Evolutionary conservation across 2,329 filamentous ascomycete genomes (phyloP), one percentile per base, ranked within the genome.

Genomic region (Ophiosphaerella korrae): DNA sequence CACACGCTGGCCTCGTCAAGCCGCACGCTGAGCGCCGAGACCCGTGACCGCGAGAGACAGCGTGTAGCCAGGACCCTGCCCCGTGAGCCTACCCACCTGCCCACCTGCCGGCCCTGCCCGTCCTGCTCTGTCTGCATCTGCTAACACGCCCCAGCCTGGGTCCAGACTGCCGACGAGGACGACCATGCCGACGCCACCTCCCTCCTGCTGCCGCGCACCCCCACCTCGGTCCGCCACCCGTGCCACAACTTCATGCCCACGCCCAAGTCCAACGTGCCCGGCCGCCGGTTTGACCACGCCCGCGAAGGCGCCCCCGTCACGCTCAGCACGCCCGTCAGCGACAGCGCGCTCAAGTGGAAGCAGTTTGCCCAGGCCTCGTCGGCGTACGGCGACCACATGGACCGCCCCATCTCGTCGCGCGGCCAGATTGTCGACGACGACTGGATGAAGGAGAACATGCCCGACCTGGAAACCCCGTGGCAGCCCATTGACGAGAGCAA

Each of bases 401-500:
- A 50, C 63, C 67, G 52, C 39, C 66, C 63, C 21, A 45, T 61
- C 18, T 62, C 64, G 3, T 67, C 68, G 12, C 58, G 68, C 38
- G 70, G 66, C 55, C 72, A 66, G 57, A 66, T 75, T 12, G 69
- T 75, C 24, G 63, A 74, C 51, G 71, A 74, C 46, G 72, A 73
- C 34, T 81, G 79, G 79, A 76, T 80, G 70, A 72, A 74, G 50
- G 73, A 77, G 59, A 78, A 81, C 63, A 71, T 80, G 67, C 73
- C 77, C 3, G 75, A 80, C 47, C 71, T 77, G 29, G 71, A 75
- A 48, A 68, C 71, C 32, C 73, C 71, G 13, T 88, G 84, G 84
- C 74, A 82, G 39, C 80, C 79, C 38, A 78, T 79, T 23, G 81
- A 84, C 55, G 74, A 79, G 50, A 78, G 81, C 24, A 77, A 81